Conservation (phyloP, 306 rosid genomes). For the Fragaria vesca region DNA sequence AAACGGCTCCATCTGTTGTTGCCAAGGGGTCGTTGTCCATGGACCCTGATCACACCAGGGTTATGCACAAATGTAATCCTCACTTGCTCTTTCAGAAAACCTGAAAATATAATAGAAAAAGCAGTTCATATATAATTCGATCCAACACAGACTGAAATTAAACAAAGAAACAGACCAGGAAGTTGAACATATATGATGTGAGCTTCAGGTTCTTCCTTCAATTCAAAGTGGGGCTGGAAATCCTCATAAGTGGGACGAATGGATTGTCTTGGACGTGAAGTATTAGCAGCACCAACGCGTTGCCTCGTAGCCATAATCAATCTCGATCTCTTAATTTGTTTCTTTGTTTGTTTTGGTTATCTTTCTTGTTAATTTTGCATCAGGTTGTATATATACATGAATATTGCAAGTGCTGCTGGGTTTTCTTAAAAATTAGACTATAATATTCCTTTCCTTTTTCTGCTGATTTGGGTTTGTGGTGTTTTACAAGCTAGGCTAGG, state of each 20-base stretch:
- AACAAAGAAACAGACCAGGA: slow-evolving; percentile 37
- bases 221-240: slow-evolving; percentile 41
- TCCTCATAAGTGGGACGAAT: slow-evolving; percentile 32
- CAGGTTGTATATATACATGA: not conserved
- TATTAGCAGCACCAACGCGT: slow-evolving; percentile 16
- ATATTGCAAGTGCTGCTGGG: not conserved
- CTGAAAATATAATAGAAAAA: slow-evolving; percentile 20
- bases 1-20: slow-evolving; percentile 40
- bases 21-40: slow-evolving; percentile 48
- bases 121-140: not conserved
- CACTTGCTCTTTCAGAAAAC: slow-evolving; percentile 42
- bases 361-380: not conserved
- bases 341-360: not conserved
- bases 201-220: slow-evolving; percentile 37
- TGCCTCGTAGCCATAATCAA: slow-evolving; percentile 39
- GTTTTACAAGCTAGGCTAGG: slow-evolving; percentile 1
- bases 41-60: slow-evolving; percentile 24
- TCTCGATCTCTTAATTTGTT: not conserved
- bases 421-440: not conserved
- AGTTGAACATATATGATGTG: slow-evolving; percentile 33
- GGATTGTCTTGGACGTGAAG: slow-evolving; percentile 22
- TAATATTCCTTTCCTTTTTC: slow-evolving; percentile 3
- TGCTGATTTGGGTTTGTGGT: slow-evolving; percentile 21
- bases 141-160: not conserved
- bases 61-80: slow-evolving; percentile 18